Percentiles rank a stretch among this genome's conserved stretches.
These are phyloP conservation scores for Mycena crocata DNA, from an alignment of 768 basidiomycete genomes.

Conservation along the genomic window DNA sequence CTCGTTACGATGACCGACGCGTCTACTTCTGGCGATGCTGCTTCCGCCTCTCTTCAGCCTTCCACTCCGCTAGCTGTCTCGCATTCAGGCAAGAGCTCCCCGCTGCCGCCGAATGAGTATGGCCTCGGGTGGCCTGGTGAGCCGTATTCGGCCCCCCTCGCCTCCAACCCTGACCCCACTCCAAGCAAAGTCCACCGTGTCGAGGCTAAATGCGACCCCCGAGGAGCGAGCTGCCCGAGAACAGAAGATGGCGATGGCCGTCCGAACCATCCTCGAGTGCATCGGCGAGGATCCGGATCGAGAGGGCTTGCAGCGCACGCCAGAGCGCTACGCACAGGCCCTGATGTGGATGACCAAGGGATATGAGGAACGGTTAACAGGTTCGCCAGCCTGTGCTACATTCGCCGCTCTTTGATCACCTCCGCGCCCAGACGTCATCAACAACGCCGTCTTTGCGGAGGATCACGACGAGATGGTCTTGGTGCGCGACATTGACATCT, in stretches of 20 bases:
- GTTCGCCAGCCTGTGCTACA: slow-evolving; percentile 51
- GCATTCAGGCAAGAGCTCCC: slow-evolving; percentile 55
- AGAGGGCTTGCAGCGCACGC: slow-evolving; percentile 92
- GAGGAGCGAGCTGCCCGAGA: slow-evolving; percentile 80
- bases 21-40: slow-evolving; percentile 9
- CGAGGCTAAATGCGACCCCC: slow-evolving; percentile 83
- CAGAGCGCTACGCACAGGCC: slow-evolving; percentile 96
- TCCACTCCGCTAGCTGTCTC: slow-evolving; percentile 52
- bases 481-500: slow-evolving; percentile 96
- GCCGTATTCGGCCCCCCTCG: slow-evolving; percentile 33
- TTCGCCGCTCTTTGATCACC: slow-evolving; percentile 19
- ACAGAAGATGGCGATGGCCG: slow-evolving; percentile 81
- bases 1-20: slow-evolving; percentile 4
- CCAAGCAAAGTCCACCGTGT: slow-evolving; percentile 91
- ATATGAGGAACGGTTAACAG: slow-evolving; percentile 94
- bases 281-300: slow-evolving; percentile 98
- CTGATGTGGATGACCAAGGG: slow-evolving; percentile 99
- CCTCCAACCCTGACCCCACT: slow-evolving; percentile 21
- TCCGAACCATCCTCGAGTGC: slow-evolving; percentile 93
- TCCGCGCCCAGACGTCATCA: slow-evolving; percentile 85
- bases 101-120: slow-evolving; percentile 53
- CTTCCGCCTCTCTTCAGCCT: slow-evolving; percentile 79
- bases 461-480: slow-evolving; percentile 99
- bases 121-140: slow-evolving; percentile 95
- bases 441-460: slow-evolving; percentile 97